Evolutionary conservation across 441 rosid species (phyloP).

Genomic region (Theobroma grandiflorum): DNA sequence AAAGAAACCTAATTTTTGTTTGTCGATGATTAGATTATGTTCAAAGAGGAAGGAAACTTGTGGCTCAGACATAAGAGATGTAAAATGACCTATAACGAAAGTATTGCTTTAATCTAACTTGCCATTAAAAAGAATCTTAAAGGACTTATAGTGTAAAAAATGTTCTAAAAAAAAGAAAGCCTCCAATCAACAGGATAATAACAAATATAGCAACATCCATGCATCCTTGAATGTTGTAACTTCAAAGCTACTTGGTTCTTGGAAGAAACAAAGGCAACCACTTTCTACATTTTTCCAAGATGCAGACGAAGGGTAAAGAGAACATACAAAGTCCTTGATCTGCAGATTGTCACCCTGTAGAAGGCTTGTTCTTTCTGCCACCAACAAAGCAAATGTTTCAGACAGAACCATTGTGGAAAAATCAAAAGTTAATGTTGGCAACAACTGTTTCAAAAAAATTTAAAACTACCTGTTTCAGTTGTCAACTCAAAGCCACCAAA

Average conservation of each 20-base stretch:
- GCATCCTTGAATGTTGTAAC: not conserved
- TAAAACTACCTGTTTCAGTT: conserved; percentile 44
- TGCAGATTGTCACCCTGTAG: conserved; percentile 51
- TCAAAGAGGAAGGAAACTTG: not conserved
- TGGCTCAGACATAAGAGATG: not conserved
- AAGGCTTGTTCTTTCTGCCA: conserved; percentile 64
- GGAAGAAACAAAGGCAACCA: not conserved
- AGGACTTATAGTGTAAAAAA: not conserved
- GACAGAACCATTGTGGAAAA: conserved; percentile 17
- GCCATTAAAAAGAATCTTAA: not conserved
- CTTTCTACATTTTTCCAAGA: conserved; percentile 9
- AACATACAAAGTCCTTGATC: conserved; percentile 59
- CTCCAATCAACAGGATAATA: not conserved
- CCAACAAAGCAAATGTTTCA: conserved; percentile 28
- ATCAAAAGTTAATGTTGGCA: not conserved
- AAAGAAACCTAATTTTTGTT: not conserved
- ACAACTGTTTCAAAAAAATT: not conserved
- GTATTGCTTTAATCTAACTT: not conserved
- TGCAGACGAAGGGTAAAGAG: conserved; percentile 21
- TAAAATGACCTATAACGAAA: not conserved
- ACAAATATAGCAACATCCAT: not conserved
- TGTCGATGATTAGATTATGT: not conserved
- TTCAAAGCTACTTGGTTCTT: not conserved
- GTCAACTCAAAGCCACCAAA: conserved; percentile 63
- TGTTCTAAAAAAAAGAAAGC: not conserved